Conservation (phyloP, 768 basidiomycete species). For the Auricularia cornea region DNA sequence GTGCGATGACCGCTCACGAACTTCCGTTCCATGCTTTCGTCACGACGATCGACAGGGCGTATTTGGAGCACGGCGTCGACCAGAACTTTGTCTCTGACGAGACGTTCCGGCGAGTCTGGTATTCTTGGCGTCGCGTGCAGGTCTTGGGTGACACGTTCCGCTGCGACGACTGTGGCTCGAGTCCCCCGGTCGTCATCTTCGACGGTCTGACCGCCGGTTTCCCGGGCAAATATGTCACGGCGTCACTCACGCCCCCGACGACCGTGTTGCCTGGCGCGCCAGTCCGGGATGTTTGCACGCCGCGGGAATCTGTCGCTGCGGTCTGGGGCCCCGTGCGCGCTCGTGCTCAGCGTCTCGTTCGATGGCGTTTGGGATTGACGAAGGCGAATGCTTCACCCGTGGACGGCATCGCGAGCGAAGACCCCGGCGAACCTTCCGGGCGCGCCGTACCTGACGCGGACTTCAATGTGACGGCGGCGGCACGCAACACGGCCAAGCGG, state of each 20-base stretch:
- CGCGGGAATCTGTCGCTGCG: neutral
- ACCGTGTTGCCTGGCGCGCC: neutral
- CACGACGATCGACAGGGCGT: conserved; percentile 2
- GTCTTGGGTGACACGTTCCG: conserved; percentile 3
- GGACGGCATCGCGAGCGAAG: neutral
- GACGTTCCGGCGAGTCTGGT: conserved; percentile 12
- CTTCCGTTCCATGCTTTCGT: conserved; percentile 13
- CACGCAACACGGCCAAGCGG: neutral
- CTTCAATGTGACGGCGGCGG: neutral
- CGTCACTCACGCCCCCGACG: neutral
- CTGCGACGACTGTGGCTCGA: conserved; percentile 10
- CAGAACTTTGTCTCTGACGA: conserved; percentile 8
- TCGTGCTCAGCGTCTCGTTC: neutral
- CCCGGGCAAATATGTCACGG: neutral
- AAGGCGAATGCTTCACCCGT: neutral
- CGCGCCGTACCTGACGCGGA: neutral
- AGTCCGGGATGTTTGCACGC: neutral
- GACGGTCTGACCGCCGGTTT: conserved; percentile 8
- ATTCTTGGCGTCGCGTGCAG: conserved; percentile 9
- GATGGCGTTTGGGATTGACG: neutral
- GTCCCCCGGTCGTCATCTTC: conserved; percentile 9
- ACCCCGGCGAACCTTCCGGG: neutral
- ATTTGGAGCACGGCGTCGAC: conserved; percentile 1
- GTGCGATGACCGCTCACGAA: conserved; percentile 8
- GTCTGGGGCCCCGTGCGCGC: neutral